Evolutionary conservation across 148 eudicot species (phyloP), one percentile per base, ranked within the genome.

Genomic region (Spergularia marina): DNA sequence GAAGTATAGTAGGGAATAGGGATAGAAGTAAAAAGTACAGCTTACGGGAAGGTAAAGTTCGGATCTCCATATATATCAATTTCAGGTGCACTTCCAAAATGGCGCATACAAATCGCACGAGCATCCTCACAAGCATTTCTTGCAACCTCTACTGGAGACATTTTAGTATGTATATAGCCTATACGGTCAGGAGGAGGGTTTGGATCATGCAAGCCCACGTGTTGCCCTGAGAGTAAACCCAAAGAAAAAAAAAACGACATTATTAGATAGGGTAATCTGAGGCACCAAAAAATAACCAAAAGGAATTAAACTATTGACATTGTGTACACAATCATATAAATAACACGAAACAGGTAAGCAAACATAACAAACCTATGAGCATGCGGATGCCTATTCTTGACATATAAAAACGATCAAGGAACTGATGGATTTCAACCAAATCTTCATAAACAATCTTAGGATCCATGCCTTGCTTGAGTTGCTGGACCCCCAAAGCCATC

Each of bases 311-410:
- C 65, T 39, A 21, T 44, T 17, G 23, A 40, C 34, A 13, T 47
- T 34, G 4, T 23, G 6, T 10, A 20, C 34, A 49, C n/a, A 40
- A 54, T 15, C 56, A 21, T 13, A 14, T 74, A 59, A 14, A 72
- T 10, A 62, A 17, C 54, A 53, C 6, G 34, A n/a, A 25, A 67
- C 23, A 40, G 12, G n/a, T 61, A 54, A 71, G 39, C 65, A 82
- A 60, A 59, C 16, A 71, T 74, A 53, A 72, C 91, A 82, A 76
- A 93, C 99, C 98, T 77, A 95, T 92, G 75, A 95, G 99, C 99
- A 95, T 95, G 25, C 94, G 90, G 72, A 95, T 92, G 58, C 99
- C 99, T 56, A 95, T 95, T 81, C 99, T 88, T 51, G 99, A 90
- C 97, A 92, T 89, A 77, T 91, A 92, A 75, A 95, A 95, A 74